Percentiles rank a stretch among this genome's conserved stretches.
Evolutionary conservation across 2,329 filamentous ascomycete genomes (phyloP).

Genomic region (Trichophyton simii): DNA sequence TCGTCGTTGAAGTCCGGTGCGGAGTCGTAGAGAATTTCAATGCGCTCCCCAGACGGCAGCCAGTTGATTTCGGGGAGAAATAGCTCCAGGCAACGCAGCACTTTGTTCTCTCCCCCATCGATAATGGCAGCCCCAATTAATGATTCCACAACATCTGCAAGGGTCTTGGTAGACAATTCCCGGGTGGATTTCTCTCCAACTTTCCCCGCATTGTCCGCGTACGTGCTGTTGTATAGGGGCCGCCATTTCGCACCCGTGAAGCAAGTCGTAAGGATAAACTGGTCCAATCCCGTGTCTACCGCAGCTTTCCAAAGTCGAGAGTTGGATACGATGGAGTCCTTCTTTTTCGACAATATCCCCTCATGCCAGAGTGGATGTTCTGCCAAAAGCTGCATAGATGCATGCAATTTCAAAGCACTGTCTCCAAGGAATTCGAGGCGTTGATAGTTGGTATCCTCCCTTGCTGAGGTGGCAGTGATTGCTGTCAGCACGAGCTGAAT

Average conservation of each 20-base stretch:
- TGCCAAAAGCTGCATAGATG: conserved; percentile 52
- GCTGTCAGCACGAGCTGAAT: conserved; percentile 51
- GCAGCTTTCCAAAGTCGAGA: conserved; percentile 55
- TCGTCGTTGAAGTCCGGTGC: conserved; percentile 28
- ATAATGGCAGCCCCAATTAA: conserved; percentile 65
- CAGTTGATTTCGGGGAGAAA: conserved; percentile 53
- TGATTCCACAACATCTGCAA: conserved; percentile 81
- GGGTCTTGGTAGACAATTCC: conserved; percentile 57
- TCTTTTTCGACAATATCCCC: conserved; percentile 56
- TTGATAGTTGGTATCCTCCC: conserved; percentile 59
- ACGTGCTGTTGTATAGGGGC: conserved; percentile 46
- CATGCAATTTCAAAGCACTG: conserved; percentile 62
- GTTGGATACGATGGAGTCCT: conserved; percentile 63
- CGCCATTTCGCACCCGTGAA: conserved; percentile 65
- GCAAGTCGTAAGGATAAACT: conserved; percentile 54
- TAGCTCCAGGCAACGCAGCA: conserved; percentile 49
- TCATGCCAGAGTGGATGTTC: conserved; percentile 58
- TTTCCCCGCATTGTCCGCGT: conserved; percentile 19
- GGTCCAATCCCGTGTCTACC: conserved; percentile 51
- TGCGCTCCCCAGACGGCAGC: conserved; percentile 35
- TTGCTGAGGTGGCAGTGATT: conserved; percentile 53
- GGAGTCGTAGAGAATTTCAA: conserved; percentile 34
- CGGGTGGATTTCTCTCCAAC: conserved; percentile 20
- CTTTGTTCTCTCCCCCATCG: conserved; percentile 54
- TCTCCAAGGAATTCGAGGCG: conserved; percentile 81